Conservation (phyloP, 2,329 filamentous ascomycete species). For the Tolypocladium tropicale region DNA sequence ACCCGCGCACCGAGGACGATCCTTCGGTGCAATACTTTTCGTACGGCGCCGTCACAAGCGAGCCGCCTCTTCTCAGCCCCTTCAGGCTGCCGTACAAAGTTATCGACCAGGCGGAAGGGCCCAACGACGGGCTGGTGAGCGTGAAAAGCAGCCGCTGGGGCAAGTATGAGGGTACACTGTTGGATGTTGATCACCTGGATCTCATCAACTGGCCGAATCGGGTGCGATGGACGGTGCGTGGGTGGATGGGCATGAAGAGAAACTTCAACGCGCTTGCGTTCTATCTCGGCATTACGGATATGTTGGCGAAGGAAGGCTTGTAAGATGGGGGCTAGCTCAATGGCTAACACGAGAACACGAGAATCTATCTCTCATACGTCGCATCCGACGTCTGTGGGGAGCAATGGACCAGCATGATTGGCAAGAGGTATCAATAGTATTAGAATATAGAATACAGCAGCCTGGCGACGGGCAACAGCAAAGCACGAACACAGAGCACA, state of each 20-base stretch:
- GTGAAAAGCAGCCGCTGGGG: constrained; percentile 53
- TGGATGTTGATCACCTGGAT: constrained; percentile 53
- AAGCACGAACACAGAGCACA: constrained; percentile 2
- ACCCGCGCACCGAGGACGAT: constrained; percentile 43
- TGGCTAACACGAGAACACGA: not conserved
- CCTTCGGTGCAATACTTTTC: constrained; percentile 48
- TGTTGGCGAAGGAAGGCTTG: constrained; percentile 58
- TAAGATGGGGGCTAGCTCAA: constrained; percentile 11
- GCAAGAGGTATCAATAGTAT: constrained; percentile 12
- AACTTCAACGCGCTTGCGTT: constrained; percentile 60
- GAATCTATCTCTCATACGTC: no score
- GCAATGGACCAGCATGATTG: not conserved
- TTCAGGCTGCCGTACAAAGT: constrained; percentile 44
- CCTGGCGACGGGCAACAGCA: constrained; percentile 6
- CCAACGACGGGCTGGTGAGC: constrained; percentile 60
- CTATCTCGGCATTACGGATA: constrained; percentile 56
- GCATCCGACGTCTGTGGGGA: not conserved
- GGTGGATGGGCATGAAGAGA: constrained; percentile 40
- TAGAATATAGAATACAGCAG: constrained; percentile 14
- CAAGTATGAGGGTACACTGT: constrained; percentile 51
- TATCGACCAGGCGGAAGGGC: constrained; percentile 40
- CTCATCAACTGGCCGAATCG: constrained; percentile 60
- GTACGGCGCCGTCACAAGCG: constrained; percentile 42
- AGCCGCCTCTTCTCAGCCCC: constrained; percentile 51
- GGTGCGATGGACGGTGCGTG: constrained; percentile 42